Evolutionary conservation across 495 filamentous ascomycete species (phyloP).

Genomic region (Paragyromitra xinjiangensis): DNA sequence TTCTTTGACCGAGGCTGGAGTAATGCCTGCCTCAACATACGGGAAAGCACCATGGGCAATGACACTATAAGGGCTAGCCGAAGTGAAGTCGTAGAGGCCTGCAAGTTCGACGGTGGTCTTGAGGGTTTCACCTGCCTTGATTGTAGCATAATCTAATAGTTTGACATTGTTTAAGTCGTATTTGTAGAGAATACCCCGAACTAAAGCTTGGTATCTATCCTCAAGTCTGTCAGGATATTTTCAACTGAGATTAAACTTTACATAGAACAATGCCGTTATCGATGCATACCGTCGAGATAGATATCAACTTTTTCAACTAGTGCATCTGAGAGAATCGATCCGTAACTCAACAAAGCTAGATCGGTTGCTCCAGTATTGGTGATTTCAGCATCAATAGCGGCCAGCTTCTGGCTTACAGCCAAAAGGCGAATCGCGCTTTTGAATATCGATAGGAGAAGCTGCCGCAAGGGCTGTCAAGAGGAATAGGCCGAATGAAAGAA

Average conservation of each 20-base stretch:
- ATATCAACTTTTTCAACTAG: constrained; percentile 71
- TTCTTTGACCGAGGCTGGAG: constrained; percentile 2
- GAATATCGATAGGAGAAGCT: constrained; percentile 15
- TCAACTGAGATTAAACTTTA: background rate
- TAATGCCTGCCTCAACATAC: constrained; percentile 61
- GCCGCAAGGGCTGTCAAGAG: constrained; percentile 17
- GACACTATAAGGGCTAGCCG: constrained; percentile 63
- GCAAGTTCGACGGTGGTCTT: constrained; percentile 69
- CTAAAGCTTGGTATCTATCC: constrained; percentile 62
- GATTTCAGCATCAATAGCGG: constrained; percentile 68
- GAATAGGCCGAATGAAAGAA: constrained; percentile 15
- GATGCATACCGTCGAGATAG: constrained; percentile 63
- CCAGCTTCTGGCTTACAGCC: constrained; percentile 65
- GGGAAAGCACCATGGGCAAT: constrained; percentile 64
- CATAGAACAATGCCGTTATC: background rate
- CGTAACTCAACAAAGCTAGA: constrained; percentile 69
- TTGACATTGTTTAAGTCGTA: constrained; percentile 62
- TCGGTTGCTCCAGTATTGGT: constrained; percentile 67
- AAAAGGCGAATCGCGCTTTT: constrained; percentile 46
- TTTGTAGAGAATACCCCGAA: constrained; percentile 69
- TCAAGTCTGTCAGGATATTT: background rate
- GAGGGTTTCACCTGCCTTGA: constrained; percentile 66
- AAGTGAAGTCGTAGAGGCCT: constrained; percentile 65
- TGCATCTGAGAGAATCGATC: constrained; percentile 68
- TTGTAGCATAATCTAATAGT: constrained; percentile 65